phyloP scores from a whole-genome alignment of 2,329 filamentous ascomycete genomes.

The Colletotrichum ledebouriae region DNA sequence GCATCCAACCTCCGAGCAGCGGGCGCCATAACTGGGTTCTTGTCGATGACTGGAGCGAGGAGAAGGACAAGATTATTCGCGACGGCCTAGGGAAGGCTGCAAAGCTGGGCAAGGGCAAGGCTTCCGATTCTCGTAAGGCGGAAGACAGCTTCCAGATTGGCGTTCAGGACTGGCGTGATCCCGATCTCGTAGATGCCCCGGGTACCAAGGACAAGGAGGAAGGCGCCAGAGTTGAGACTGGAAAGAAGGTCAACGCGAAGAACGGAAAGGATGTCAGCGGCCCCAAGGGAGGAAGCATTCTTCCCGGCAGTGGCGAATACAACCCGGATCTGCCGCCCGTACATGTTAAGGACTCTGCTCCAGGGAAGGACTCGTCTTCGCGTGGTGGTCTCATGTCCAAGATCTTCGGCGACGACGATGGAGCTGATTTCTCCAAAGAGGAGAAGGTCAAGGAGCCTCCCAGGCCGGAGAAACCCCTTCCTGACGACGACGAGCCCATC shows the following conservation, averaged over 20 bases:
- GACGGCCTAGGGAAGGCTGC: conserved; percentile 56
- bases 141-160: conserved; percentile 82
- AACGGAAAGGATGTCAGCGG: conserved; percentile 48
- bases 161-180: conserved; percentile 89
- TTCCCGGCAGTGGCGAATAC: conserved; percentile 81
- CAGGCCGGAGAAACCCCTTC: conserved; percentile 44
- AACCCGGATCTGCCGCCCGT: conserved; percentile 48
- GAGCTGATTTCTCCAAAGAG: conserved; percentile 48
- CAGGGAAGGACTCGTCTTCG: conserved; percentile 25
- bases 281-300: conserved; percentile 75
- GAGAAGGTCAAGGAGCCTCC: conserved; percentile 44
- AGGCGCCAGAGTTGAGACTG: conserved; percentile 29
- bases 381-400: conserved; percentile 60
- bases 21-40: conserved; percentile 81
- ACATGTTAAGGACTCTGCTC: conserved; percentile 49
- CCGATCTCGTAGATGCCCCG: conserved; percentile 49
- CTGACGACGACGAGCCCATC: conserved; percentile 49
- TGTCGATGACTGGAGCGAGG: conserved; percentile 75
- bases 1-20: conserved; percentile 77
- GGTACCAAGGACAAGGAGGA: conserved; percentile 57
- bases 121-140: conserved; percentile 41
- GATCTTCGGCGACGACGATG: conserved; percentile 62
- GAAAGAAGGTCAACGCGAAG: conserved; percentile 43
- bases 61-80: conserved; percentile 59
- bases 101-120: conserved; percentile 49